Base-by-base conservation (phyloP, 2,329 filamentous ascomycete species). In the Phyllosticta capitalensis region DNA sequence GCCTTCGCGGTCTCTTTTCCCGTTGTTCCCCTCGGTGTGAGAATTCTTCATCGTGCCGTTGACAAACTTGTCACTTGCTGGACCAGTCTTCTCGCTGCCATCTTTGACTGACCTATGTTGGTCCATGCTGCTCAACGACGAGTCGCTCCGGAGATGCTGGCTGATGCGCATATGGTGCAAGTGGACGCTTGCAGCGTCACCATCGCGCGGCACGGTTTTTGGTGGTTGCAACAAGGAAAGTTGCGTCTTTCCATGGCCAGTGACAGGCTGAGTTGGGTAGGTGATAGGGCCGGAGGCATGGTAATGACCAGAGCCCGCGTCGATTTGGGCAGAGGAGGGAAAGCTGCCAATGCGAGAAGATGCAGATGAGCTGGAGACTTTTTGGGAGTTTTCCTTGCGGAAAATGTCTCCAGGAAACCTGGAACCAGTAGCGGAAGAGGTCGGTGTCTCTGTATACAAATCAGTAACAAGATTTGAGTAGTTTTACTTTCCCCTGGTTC, bases 141-240 rank as follows among this genome's bases (percentile, higher is more conserved):
- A 55, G 17, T 70, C 70, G 6, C 73, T 76, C 6, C 76, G 74
- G 14, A 78, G 65, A 64, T 76, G 75, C 55, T 75, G 72, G 2
- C 74, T 76, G 26, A 78, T 77, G 12, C 72, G 69, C 75, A 77
- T 77, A 30, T 68, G 72, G 55, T 74, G 66, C 1, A 78, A 67
- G 61, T 77, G 76, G 2, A 77, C 66, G 30, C 52, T 55, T 5
- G 26, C 53, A 24, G 52, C 45, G 33, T 60, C 58, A 9, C 51
- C 30, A 20, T 38, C 52, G n/a, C 22, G 38, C 38, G 17, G 38
- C 5, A 6, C 7, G 1, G 17, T n/a, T n/a, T 45, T 45, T n/a
- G 38, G 38, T 6, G 17, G 17, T n/a, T 45, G 38, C 14, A 45
- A n/a, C 6, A 45, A 3, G 12, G 38, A 45, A 6, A n/a, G 17